These are phyloP conservation scores for Kluyveromyces starmeri DNA, from an alignment of 805 yeast species.

Conservation along the genomic window DNA sequence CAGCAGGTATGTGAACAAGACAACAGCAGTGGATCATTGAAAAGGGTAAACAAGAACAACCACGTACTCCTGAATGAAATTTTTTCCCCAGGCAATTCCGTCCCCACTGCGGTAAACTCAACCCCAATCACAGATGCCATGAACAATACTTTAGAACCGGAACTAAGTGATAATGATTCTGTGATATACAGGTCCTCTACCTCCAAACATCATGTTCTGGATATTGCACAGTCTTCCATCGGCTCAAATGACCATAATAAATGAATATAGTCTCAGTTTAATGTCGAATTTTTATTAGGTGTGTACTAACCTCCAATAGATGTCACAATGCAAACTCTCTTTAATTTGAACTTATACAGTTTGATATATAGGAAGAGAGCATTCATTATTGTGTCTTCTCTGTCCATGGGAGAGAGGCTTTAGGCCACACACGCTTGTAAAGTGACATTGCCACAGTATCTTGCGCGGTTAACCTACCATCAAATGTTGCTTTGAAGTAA, in stretches of 20 bases:
- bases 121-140: constrained; percentile 4
- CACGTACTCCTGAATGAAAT: constrained; percentile 10
- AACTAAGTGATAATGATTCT: constrained; percentile 7
- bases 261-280: too few relatives aligned
- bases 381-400: too few relatives aligned
- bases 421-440: constrained; percentile 93
- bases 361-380: background rate
- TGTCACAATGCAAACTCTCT: too few relatives aligned
- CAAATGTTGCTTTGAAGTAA: constrained; percentile 91
- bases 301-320: too few relatives aligned
- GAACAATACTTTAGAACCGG: constrained; percentile 6
- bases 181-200: constrained; percentile 6
- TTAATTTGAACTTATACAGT: too few relatives aligned
- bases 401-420: constrained; percentile 30
- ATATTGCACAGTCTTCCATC: too few relatives aligned
- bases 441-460: constrained; percentile 91
- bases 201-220: too few relatives aligned
- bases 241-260: too few relatives aligned
- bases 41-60: constrained; percentile 11
- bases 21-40: constrained; percentile 6
- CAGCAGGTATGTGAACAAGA: constrained; percentile 18
- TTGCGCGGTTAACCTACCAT: constrained; percentile 81
- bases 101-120: background rate
- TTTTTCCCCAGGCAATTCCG: constrained; percentile 3
- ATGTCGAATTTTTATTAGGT: too few relatives aligned